Evolutionary conservation across 805 yeast genomes (phyloP), one percentile per base, ranked within the genome.

Genomic region (Priceomyces castillae): DNA sequence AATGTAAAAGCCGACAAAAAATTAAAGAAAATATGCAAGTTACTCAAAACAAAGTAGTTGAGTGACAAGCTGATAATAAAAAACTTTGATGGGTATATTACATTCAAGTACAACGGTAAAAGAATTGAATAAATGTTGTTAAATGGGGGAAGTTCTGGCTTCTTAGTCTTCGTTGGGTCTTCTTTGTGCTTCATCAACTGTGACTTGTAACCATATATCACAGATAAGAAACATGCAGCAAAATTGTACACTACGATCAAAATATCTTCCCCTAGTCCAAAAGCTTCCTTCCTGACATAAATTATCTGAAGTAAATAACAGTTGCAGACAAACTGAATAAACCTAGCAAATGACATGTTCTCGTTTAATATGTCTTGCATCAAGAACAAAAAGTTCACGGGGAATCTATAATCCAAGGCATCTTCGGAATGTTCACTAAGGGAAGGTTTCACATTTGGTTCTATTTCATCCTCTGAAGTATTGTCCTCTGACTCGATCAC

Each of bases 301-400:
- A 60, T 43, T 14, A 71, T 52, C 49, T 71, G 67, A 22, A 51
- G 19, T 12, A 64, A 23, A 49, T 62, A 71, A 7, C 51, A 46
- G 25, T 65, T 43, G 23, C 61, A 54, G 46, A 69, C 47, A 30
- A 66, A 9, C 47, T 71, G 72, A 6, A 64, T 57, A 40, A 63
- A 61, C 35, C 55, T 61, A n/a, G 58, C 37, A 30, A 62, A 50
- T 11, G 53, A 53, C 55, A 71, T 46, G 30, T 64, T 51, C 4
- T 59, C 67, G 44, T 69, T 70, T 35, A 69, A 50, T 41, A 62
- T 68, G 42, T 71, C 76, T 46, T 71, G 76, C 14, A 57, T 46
- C 11, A 52, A 49, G 49, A 54, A 70, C 16, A 69, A 44, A 19
- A 51, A 46, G 43, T 57, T 59, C 31, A 58, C 43, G 3, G 65